Evolutionary conservation across 768 basidiomycete species (phyloP), one percentile per base, ranked within the genome.

Genomic region (Exsudoporus frostii): DNA sequence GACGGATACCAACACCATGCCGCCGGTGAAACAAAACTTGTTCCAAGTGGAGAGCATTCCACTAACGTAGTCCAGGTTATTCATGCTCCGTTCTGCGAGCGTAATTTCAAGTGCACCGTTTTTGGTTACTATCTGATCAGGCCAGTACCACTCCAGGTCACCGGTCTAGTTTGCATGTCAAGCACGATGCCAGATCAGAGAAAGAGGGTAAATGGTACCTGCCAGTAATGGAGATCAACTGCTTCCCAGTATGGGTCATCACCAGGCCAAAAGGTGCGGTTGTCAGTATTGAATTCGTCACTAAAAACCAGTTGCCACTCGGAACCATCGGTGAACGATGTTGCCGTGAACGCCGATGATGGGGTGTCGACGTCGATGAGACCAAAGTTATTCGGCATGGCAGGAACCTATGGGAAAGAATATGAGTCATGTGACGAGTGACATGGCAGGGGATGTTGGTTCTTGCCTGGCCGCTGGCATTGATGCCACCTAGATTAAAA

Each of bases 21-120:
- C 94, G 34, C 90, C 92, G 29, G 91, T 91, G 72, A 96, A 94
- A 73, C 92, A 98, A 58, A 98, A 90, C 70, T 96, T 94, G 72
- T 97, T 97, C 90, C 85, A 74, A 17, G 80, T 79, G 22, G 81
- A 72, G 64, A 90, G 72, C 76, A 91, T 73, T 14, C 82, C 88
- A 38, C 88, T 84, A 61, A 82, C 78, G 64, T 87, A 94, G 53
- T 88, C 68, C 50, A 95, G 73, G 52, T 79, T 80, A 65, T 95
- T 88, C 38, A 78, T 89, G 51, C 74, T 65, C 65, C 81, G 88
- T 66, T 79, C 68, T 25, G 71, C 81, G 60, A 96, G 71, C 2
- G 86, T 91, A 62, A 96, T 83, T 58, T 87, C 79, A 37, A 98
- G 79, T 37, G 78, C 73, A 20, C 96, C 95, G 57, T 79, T 74